Conservation (phyloP, 495 filamentous ascomycete genomes). For the Xylaria nigripes region DNA sequence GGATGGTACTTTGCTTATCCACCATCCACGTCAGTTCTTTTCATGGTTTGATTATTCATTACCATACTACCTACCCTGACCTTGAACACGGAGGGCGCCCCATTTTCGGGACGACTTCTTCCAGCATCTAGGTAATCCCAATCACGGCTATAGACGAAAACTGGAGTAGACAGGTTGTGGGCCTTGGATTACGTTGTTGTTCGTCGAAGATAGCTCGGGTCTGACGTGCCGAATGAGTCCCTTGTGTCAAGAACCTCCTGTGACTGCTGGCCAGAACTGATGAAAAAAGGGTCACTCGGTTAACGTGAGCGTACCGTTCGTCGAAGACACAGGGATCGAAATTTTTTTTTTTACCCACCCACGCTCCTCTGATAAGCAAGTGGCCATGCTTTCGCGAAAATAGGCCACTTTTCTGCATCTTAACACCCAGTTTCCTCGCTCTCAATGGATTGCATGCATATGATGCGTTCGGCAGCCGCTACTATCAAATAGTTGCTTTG, state of each 20-base stretch:
- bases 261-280: not conserved
- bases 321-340: not conserved
- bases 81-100: not conserved
- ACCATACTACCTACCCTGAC: not conserved
- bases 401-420: not conserved
- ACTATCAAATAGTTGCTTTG: not conserved
- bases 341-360: not conserved
- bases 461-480: not conserved
- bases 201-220: not conserved
- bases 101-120: not conserved
- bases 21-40: not conserved
- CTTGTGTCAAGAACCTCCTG: not conserved
- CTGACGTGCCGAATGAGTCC: slow-evolving; percentile 1
- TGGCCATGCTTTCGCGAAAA: not conserved
- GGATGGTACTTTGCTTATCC: slow-evolving; percentile 5
- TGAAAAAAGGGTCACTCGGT: slow-evolving; percentile 1
- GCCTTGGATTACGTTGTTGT: not conserved
- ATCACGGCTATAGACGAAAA: not conserved
- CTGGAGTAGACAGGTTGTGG: not conserved
- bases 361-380: not conserved
- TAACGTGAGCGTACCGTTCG: slow-evolving; percentile 8
- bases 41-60: not conserved
- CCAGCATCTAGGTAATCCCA: not conserved
- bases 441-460: slow-evolving; percentile 5
- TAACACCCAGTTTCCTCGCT: not conserved